Percentiles rank a stretch among this genome's conserved stretches.
Evolutionary conservation across 176 grass and related monocot genomes (phyloP).

Genomic region (Stipa capillata): DNA sequence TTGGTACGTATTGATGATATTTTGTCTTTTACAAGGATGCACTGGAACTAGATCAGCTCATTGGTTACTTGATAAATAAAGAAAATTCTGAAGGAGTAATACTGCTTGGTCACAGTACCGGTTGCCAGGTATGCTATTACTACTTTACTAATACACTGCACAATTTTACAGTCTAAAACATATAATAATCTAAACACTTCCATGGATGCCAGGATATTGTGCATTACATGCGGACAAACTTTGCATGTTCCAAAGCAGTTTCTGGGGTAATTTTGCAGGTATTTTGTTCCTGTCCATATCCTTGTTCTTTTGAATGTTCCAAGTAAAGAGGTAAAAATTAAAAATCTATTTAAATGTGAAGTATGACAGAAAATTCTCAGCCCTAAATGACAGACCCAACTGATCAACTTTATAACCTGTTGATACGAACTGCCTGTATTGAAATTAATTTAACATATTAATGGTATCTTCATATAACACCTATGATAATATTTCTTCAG

Average conservation of each 20-base stretch:
- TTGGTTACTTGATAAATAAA: conserved; percentile 91
- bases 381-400: background rate
- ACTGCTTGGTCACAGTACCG: conserved; percentile 90
- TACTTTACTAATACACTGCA: conserved; percentile 17
- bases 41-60: conserved; percentile 87
- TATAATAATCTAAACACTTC: background rate
- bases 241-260: conserved; percentile 93
- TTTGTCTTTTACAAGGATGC: conserved; percentile 59
- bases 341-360: too few species aligned
- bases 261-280: conserved; percentile 94
- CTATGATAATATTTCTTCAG: conserved; percentile 24
- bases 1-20: background rate
- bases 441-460: background rate
- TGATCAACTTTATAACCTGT: conserved; percentile 4
- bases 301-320: background rate
- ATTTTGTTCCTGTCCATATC: conserved; percentile 7
- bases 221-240: conserved; percentile 88
- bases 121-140: conserved; percentile 74
- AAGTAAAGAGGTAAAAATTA: too few species aligned
- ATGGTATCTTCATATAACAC: conserved; percentile 20
- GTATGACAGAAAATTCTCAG: background rate
- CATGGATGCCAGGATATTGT: conserved; percentile 66
- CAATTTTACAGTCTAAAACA: background rate
- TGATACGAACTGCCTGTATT: conserved; percentile 8
- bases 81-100: conserved; percentile 98